phyloP scores from a whole-genome alignment of 345 rosid genomes.

The Zanthoxylum bungeanum region DNA sequence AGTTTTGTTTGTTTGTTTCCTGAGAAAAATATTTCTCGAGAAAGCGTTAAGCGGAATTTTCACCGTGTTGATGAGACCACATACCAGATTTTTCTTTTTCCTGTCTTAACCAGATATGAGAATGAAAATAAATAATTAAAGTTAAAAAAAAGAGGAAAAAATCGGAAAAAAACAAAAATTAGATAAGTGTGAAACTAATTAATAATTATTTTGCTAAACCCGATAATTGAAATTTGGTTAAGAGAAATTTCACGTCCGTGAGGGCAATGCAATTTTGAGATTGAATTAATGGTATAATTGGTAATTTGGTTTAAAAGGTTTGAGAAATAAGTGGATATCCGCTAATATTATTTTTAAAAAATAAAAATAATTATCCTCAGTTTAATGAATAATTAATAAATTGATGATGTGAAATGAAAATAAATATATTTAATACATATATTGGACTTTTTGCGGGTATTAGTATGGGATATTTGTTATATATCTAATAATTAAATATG shows the following conservation, averaged over 20 bases:
- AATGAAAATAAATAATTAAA: conserved; percentile 10
- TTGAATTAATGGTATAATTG: conserved; percentile 16
- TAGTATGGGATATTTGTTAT: too few species aligned
- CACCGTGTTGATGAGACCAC: conserved; percentile 18
- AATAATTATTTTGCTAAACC: conserved; percentile 48
- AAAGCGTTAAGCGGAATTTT: conserved; percentile 14
- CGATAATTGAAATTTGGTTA: conserved; percentile 54
- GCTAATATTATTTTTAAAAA: too few species aligned
- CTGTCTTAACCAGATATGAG: conserved; percentile 27
- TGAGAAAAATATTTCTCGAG: conserved; percentile 28
- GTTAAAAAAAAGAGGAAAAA: not conserved
- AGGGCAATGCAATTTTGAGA: conserved; percentile 37
- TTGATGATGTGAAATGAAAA: too few species aligned
- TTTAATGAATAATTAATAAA: too few species aligned
- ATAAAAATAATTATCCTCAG: too few species aligned
- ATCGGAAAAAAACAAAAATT: conserved; percentile 5
- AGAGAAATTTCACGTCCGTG: conserved; percentile 65
- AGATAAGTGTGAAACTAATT: conserved; percentile 7
- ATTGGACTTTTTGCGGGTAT: too few species aligned
- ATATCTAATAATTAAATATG: too few species aligned
- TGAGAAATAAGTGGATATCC: conserved; percentile 14
- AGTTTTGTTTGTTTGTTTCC: conserved; percentile 19
- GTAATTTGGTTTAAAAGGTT: conserved; percentile 22
- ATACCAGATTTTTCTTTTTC: conserved; percentile 19
- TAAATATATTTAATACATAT: too few species aligned